A percentile compares a stretch with the other conserved stretches of the same genome.
These are phyloP conservation scores for Tremella fuciformis DNA, from an alignment of 768 basidiomycete species.

Conservation along the genomic window DNA sequence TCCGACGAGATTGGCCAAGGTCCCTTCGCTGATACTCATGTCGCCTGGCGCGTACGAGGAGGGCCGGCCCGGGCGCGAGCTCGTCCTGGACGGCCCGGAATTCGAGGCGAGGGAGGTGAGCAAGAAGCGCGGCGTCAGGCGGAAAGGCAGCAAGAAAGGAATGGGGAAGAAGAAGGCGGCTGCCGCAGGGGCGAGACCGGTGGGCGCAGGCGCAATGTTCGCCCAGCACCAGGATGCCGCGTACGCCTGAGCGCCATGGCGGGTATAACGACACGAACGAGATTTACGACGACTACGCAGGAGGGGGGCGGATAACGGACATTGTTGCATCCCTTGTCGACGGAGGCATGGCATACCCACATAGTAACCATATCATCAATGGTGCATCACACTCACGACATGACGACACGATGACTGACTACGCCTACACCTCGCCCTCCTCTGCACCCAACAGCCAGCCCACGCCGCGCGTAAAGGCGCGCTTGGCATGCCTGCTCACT, in stretches of 20 bases:
- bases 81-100: slow-evolving; percentile 50
- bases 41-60: slow-evolving; percentile 48
- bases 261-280: too few relatives aligned
- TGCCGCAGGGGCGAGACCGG: slow-evolving; percentile 1
- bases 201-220: neutral
- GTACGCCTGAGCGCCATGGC: neutral
- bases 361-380: too few relatives aligned
- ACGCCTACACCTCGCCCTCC: slow-evolving; percentile 42
- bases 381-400: too few relatives aligned
- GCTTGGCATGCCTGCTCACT: slow-evolving; percentile 65
- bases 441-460: slow-evolving; percentile 95
- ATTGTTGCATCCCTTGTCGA: too few relatives aligned
- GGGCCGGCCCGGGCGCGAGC: slow-evolving; percentile 41
- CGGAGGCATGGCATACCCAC: too few relatives aligned
- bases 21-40: slow-evolving; percentile 45
- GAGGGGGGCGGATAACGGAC: too few relatives aligned
- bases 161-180: slow-evolving; percentile 15
- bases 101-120: slow-evolving; percentile 45
- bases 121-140: slow-evolving; percentile 18
- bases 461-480: slow-evolving; percentile 81
- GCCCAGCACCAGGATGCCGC: neutral
- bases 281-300: too few relatives aligned
- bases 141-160: slow-evolving; percentile 17
- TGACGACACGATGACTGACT: too few relatives aligned
- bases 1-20: slow-evolving; percentile 11